Conservation (phyloP, 345 rosid genomes). For the Gossypium bickii region DNA sequence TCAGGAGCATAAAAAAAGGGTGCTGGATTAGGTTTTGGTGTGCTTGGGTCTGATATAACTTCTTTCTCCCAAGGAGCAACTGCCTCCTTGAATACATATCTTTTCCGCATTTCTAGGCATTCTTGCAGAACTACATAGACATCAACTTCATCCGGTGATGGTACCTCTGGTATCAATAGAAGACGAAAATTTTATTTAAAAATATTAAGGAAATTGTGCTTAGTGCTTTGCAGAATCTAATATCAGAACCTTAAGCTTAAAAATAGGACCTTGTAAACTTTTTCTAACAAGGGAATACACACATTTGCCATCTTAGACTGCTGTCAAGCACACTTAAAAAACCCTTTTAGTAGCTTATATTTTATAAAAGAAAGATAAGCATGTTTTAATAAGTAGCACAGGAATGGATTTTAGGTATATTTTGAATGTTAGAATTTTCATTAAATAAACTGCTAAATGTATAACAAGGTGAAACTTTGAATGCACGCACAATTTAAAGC, state of each 20-base stretch:
- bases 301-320: background rate
- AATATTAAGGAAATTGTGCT: background rate
- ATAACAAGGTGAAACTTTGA: background rate
- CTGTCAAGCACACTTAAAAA: background rate
- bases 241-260: background rate
- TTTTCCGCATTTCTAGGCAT: conserved; percentile 86
- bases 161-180: conserved; percentile 51
- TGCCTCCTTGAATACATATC: conserved; percentile 76
- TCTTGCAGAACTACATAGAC: conserved; percentile 77
- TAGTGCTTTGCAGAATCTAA: background rate
- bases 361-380: background rate
- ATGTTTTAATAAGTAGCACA: background rate
- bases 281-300: background rate
- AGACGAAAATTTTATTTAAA: background rate
- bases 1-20: conserved; percentile 78
- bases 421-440: background rate
- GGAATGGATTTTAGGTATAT: background rate
- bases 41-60: conserved; percentile 92
- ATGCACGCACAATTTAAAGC: background rate
- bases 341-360: background rate
- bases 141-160: conserved; percentile 83
- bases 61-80: conserved; percentile 97
- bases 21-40: conserved; percentile 90
- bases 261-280: background rate
- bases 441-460: background rate